phyloP scores from a whole-genome alignment of 2,329 filamentous ascomycete genomes.

The Botrytis cinerea region DNA sequence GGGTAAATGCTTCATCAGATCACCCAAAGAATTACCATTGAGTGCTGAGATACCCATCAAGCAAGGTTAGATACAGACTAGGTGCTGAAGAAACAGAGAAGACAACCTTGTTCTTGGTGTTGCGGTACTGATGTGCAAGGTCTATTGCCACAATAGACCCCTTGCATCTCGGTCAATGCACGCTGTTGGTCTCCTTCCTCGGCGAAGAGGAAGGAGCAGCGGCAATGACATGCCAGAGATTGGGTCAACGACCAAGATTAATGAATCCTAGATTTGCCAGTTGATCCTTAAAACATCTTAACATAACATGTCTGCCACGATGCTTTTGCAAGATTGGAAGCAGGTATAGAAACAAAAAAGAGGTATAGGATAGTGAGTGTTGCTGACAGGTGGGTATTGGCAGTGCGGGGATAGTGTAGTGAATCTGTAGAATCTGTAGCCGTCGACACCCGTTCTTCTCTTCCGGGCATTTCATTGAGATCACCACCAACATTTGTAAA shows the following conservation, averaged over 20 bases:
- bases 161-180: slow-evolving; percentile 96
- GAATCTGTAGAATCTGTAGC: too few relatives aligned
- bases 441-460: background rate
- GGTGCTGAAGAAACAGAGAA: background rate
- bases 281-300: background rate
- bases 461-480: too few relatives aligned
- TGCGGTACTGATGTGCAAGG: slow-evolving; percentile 96
- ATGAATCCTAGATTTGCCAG: background rate
- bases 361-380: too few relatives aligned
- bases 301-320: slow-evolving; percentile 60
- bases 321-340: slow-evolving; percentile 82
- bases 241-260: slow-evolving; percentile 43
- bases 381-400: background rate
- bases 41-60: background rate
- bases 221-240: slow-evolving; percentile 95
- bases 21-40: background rate
- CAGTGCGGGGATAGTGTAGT: background rate
- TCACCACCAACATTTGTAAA: background rate
- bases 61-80: background rate
- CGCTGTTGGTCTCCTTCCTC: slow-evolving; percentile 95
- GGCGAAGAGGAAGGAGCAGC: slow-evolving; percentile 95
- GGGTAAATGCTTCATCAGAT: background rate
- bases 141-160: slow-evolving; percentile 93
- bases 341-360: slow-evolving; percentile 85
- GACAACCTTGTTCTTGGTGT: slow-evolving; percentile 84